phyloP scores from a whole-genome alignment of 1,284 basidiomycete genomes.

The Inonotus hispidus region DNA sequence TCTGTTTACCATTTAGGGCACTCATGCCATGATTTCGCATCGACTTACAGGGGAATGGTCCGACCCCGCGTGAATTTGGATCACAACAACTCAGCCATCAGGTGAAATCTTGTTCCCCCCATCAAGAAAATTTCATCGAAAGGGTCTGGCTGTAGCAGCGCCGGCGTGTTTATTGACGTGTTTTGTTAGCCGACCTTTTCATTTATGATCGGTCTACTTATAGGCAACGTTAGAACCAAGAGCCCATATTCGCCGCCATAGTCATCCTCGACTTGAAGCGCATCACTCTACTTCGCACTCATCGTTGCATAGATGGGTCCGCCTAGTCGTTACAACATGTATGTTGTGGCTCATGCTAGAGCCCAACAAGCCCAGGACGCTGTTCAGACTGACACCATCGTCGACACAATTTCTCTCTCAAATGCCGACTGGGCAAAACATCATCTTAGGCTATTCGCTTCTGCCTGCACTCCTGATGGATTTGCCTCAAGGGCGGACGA shows the following conservation, averaged over 20 bases:
- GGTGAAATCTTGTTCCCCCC: no score
- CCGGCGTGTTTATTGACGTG: not conserved
- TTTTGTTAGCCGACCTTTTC: not conserved
- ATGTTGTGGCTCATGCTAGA: not conserved
- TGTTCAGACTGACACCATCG: not conserved
- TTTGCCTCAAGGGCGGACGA: constrained; percentile 4
- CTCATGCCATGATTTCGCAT: no score
- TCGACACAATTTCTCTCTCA: constrained; percentile 8
- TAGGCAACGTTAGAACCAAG: not conserved
- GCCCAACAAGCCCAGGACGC: not conserved
- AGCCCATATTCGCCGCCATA: not conserved
- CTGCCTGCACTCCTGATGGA: constrained; percentile 4
- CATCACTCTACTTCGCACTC: not conserved
- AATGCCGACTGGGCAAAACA: constrained; percentile 15
- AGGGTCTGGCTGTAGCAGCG: not conserved
- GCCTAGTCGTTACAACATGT: constrained; percentile 10
- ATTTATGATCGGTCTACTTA: not conserved
- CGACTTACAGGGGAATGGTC: no score
- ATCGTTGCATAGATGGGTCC: constrained; percentile 6
- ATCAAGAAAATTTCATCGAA: no score
- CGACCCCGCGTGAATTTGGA: no score
- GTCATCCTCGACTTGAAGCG: not conserved
- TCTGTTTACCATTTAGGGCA: no score
- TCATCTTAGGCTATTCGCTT: constrained; percentile 6
- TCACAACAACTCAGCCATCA: no score